phyloP scores from a whole-genome alignment of 805 yeast genomes.

The Hanseniaspora lindneri region DNA sequence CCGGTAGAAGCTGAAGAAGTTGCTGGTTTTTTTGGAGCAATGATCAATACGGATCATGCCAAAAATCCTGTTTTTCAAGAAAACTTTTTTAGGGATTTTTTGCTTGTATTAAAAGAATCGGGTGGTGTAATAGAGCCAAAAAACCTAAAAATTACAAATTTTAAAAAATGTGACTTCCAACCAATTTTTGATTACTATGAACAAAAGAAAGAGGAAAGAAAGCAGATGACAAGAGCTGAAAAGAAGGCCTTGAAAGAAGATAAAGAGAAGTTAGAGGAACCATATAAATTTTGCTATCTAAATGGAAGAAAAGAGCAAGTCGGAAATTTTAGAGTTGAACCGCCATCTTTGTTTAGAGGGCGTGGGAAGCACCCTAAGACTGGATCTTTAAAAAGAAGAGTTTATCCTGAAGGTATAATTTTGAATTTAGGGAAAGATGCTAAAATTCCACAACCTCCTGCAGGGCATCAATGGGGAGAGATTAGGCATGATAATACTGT shows the following conservation, averaged over 20 bases:
- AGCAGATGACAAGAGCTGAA: slow-evolving; percentile 54
- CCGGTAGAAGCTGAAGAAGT: slow-evolving; percentile 87
- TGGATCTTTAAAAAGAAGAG: slow-evolving; percentile 79
- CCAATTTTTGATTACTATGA: slow-evolving; percentile 66
- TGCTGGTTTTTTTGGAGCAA: slow-evolving; percentile 87
- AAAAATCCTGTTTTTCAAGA: slow-evolving; percentile 73
- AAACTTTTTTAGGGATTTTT: slow-evolving; percentile 76
- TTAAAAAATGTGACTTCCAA: slow-evolving; percentile 64
- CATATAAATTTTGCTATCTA: slow-evolving; percentile 63
- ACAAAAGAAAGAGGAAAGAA: slow-evolving; percentile 56
- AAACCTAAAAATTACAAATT: slow-evolving; percentile 35
- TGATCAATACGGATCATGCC: slow-evolving; percentile 80
- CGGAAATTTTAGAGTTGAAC: slow-evolving; percentile 89
- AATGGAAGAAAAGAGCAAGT: slow-evolving; percentile 87
- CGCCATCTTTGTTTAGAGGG: slow-evolving; percentile 91
- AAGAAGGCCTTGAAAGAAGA: slow-evolving; percentile 63
- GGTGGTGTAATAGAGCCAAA: slow-evolving; percentile 49
- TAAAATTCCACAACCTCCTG: slow-evolving; percentile 68
- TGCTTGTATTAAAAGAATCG: slow-evolving; percentile 49
- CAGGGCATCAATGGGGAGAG: slow-evolving; percentile 85
- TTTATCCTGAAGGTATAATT: slow-evolving; percentile 78
- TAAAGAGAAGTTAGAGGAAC: slow-evolving; percentile 65
- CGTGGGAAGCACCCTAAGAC: slow-evolving; percentile 96
- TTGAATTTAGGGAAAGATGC: slow-evolving; percentile 67
- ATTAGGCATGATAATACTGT: slow-evolving; percentile 79